Evolutionary conservation across 2,329 filamentous ascomycete species (phyloP).

Genomic region (Arthrobotrys megalospora): DNA sequence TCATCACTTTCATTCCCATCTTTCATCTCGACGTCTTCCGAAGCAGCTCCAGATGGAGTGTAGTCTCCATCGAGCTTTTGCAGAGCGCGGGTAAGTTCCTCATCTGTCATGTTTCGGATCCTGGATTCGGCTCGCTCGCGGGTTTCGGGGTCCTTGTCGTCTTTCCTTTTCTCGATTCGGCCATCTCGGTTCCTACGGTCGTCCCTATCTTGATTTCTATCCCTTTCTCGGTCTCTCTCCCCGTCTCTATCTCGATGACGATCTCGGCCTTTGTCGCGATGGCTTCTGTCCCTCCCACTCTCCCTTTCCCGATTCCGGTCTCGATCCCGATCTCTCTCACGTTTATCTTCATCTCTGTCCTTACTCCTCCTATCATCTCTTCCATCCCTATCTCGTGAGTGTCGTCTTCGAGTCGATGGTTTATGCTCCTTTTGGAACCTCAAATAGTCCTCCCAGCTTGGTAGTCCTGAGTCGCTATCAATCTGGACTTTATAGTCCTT

Average conservation of each 20-base stretch:
- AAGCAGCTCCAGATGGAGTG: conserved; percentile 40
- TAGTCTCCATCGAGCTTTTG: conserved; percentile 42
- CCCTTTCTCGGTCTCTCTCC: conserved; percentile 19
- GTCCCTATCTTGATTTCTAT: conserved; percentile 22
- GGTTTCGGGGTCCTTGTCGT: conserved; percentile 22
- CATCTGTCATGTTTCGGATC: conserved; percentile 54
- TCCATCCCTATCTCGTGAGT: conserved; percentile 22
- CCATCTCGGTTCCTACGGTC: conserved; percentile 19
- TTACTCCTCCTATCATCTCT: conserved; percentile 22
- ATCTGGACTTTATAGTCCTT: conserved; percentile 75
- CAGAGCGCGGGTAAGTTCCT: conserved; percentile 46
- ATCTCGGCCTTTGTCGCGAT: conserved; percentile 48
- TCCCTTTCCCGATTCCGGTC: conserved; percentile 26
- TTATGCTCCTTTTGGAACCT: conserved; percentile 37
- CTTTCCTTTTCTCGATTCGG: conserved; percentile 31
- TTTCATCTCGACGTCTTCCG: conserved; percentile 37
- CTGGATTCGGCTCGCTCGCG: conserved; percentile 38
- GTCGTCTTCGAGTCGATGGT: conserved; percentile 18
- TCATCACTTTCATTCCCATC: conserved; percentile 69
- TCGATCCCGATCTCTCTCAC: conserved; percentile 2
- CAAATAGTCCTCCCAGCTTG: conserved; percentile 58
- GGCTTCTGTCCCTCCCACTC: conserved; percentile 36
- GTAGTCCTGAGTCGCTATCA: conserved; percentile 62
- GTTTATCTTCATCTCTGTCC: conserved; percentile 30
- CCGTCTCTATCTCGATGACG: conserved; percentile 34